A percentile compares a stretch with the other conserved stretches of the same genome.
Evolutionary conservation across 1,284 basidiomycete species (phyloP).

Genomic region (Cerrena zonata): DNA sequence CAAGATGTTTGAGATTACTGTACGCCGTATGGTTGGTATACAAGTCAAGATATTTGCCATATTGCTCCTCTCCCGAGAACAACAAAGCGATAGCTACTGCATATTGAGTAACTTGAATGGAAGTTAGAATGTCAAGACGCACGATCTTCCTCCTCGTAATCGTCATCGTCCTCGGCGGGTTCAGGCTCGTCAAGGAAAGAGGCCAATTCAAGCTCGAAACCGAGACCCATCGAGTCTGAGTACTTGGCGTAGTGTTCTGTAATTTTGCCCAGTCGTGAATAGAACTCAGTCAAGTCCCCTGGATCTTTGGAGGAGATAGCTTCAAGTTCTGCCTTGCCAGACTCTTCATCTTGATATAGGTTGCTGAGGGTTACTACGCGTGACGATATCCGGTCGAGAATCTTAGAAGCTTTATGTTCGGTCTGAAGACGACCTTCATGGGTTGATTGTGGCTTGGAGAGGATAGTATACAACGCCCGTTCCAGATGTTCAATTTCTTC

Average conservation of each 20-base stretch:
- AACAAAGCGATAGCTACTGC: slow-evolving; percentile 73
- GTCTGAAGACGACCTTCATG: slow-evolving; percentile 69
- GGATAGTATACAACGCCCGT: slow-evolving; percentile 61
- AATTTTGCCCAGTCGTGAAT: slow-evolving; percentile 86
- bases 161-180: slow-evolving; percentile 64
- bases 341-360: slow-evolving; percentile 71
- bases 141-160: slow-evolving; percentile 77
- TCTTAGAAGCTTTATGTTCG: slow-evolving; percentile 83
- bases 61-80: slow-evolving; percentile 93
- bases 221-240: slow-evolving; percentile 77
- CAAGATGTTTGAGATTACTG: slow-evolving; percentile 82
- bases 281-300: slow-evolving; percentile 88
- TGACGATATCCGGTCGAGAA: slow-evolving; percentile 76
- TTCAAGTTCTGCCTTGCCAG: slow-evolving; percentile 57
- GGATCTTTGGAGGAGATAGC: slow-evolving; percentile 55
- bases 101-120: slow-evolving; percentile 10
- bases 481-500: slow-evolving; percentile 93
- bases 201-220: slow-evolving; percentile 77
- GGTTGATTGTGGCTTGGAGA: slow-evolving; percentile 55
- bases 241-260: slow-evolving; percentile 95
- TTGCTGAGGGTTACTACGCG: slow-evolving; percentile 62
- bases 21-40: slow-evolving; percentile 85
- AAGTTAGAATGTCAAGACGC: slow-evolving; percentile 28
- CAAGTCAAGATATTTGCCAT: slow-evolving; percentile 91
- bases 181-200: slow-evolving; percentile 70